Evolutionary conservation across 2,329 filamentous ascomycete species (phyloP), one percentile per base, ranked within the genome.

Genomic region (Exophiala spinifera): DNA sequence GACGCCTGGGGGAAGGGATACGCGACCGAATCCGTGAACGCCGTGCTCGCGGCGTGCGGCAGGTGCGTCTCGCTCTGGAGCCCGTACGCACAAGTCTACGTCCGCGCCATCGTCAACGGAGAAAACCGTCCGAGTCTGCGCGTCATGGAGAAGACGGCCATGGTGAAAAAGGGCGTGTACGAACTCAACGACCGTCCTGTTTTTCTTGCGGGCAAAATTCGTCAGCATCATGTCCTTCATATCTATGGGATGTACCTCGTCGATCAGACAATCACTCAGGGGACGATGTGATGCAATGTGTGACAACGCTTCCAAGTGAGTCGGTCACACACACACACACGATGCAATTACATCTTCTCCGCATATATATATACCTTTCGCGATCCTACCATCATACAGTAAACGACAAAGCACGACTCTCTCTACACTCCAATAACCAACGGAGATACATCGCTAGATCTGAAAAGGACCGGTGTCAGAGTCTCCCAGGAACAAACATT

Each of bases 61-160:
- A 23, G 14, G 36, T 39, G 14, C 8, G 2, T 15, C 2, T 42
- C 47, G 1, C 64, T 66, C 23, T 69, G 66, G 64, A 34, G 47
- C 4, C 62, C 63, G 3, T 69, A 59, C 50, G 49, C 63, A 13
- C 66, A 61, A 17, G 47, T 71, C 2, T 68, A 65, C 53, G 53
- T 70, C n/a, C 51, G 66, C 40, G 66, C 62, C 0, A 62, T 70
- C 46, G 67, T 70, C 17, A 69, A 69, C 55, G 49, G 45, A 10
- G 60, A 59, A n/a, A 70, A 70, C 49, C 59, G 62, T 1, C 55
- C 63, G 15, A 70, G 68, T 49, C 14, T 53, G 51, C 57, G 61
- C n/a, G 68, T 70, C 1, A 64, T 70, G 67, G 53, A 59, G 4
- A 71, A 71, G 51, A 43, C 46, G 19, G 66, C 62, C 14, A 63